Evolutionary conservation across 2,329 filamentous ascomycete species (phyloP).

Genomic region (Fusarium clavum): DNA sequence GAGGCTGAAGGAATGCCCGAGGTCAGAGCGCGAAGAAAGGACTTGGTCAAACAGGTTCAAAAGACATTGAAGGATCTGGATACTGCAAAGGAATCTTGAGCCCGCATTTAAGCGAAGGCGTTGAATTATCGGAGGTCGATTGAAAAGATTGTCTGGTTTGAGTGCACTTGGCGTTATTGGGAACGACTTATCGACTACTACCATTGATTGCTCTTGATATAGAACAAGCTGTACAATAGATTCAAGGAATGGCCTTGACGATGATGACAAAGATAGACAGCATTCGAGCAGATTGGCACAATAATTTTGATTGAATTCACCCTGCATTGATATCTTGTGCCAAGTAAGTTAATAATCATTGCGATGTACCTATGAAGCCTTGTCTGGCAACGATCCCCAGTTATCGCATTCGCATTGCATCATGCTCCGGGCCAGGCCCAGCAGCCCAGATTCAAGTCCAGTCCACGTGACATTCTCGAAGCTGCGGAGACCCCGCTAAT

Average conservation of each 20-base stretch:
- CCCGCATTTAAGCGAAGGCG: conserved; percentile 12
- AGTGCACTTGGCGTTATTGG: conserved; percentile 40
- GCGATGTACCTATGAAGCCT: neutral
- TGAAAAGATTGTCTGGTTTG: conserved; percentile 35
- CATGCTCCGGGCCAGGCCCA: neutral
- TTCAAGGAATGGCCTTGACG: conserved; percentile 38
- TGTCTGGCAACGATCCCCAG: neutral
- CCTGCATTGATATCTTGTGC: neutral
- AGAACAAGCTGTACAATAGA: conserved; percentile 49
- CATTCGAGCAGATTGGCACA: conserved; percentile 31
- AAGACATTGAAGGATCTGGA: conserved; percentile 74
- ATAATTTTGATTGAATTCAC: conserved; percentile 11
- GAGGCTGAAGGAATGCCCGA: conserved; percentile 77
- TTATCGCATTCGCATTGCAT: neutral
- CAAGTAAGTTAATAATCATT: neutral
- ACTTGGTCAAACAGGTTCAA: conserved; percentile 78
- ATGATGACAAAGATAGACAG: conserved; percentile 45
- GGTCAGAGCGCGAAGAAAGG: conserved; percentile 74
- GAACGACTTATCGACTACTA: conserved; percentile 27
- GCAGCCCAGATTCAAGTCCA: neutral
- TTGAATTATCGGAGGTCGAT: conserved; percentile 16
- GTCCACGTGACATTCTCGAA: conserved; percentile 28
- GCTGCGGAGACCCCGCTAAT: neutral
- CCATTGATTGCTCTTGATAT: conserved; percentile 38
- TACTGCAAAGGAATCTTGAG: conserved; percentile 49